Percentiles rank a stretch among this genome's conserved stretches.
These are phyloP conservation scores for Lactifluus pinguis DNA, from an alignment of 768 basidiomycete genomes.

Conservation along the genomic window DNA sequence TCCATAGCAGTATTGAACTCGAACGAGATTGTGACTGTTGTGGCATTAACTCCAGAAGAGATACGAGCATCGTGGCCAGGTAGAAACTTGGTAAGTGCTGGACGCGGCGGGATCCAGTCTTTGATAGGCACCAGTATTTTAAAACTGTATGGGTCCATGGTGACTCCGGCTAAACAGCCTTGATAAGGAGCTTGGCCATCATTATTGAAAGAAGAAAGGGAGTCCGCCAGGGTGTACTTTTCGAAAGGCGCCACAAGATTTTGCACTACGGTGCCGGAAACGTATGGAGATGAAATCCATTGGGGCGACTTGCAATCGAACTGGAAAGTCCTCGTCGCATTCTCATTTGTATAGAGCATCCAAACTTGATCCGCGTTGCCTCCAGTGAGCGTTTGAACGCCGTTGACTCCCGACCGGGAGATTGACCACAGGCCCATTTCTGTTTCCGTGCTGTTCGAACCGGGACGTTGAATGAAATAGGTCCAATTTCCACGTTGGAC, in stretches of 20 bases:
- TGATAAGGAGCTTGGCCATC: slow-evolving; percentile 52
- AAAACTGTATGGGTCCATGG: slow-evolving; percentile 68
- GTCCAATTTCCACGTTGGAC: slow-evolving; percentile 85
- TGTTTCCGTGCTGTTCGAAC: slow-evolving; percentile 71
- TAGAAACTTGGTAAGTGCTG: slow-evolving; percentile 66
- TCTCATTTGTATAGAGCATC: slow-evolving; percentile 84
- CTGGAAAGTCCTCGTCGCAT: slow-evolving; percentile 54
- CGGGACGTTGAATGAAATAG: slow-evolving; percentile 63
- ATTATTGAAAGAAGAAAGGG: slow-evolving; percentile 52
- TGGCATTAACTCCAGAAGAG: slow-evolving; percentile 35
- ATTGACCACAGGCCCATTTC: slow-evolving; percentile 88
- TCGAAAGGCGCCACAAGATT: slow-evolving; percentile 86
- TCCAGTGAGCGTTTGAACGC: slow-evolving; percentile 55
- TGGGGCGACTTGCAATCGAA: slow-evolving; percentile 45
- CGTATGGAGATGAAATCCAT: slow-evolving; percentile 80
- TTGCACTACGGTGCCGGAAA: slow-evolving; percentile 46
- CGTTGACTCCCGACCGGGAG: slow-evolving; percentile 51
- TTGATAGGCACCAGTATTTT: slow-evolving; percentile 64
- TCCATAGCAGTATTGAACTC: slow-evolving; percentile 77
- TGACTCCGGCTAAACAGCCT: slow-evolving; percentile 63
- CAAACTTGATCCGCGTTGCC: slow-evolving; percentile 61
- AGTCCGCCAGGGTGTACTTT: slow-evolving; percentile 57
- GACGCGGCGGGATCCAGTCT: slow-evolving; percentile 63
- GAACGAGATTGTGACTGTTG: slow-evolving; percentile 52
- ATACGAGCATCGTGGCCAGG: slow-evolving; percentile 86